These are phyloP conservation scores for Eustoma russellianum DNA, from an alignment of 257 asterid species.

Conservation along the genomic window DNA sequence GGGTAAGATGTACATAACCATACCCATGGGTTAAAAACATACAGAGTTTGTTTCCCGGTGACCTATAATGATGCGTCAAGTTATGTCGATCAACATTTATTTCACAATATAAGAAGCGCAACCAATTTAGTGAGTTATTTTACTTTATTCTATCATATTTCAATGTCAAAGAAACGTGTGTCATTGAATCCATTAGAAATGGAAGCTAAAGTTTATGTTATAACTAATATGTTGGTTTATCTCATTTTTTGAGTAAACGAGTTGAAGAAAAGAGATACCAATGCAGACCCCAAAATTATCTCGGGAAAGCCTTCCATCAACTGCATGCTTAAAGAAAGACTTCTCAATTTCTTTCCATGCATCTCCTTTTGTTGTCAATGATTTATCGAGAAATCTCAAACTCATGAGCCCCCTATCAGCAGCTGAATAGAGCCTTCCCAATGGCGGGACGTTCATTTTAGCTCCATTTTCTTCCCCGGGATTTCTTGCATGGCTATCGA, in stretches of 20 bases:
- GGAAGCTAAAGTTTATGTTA: background rate
- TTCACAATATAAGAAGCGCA: no score
- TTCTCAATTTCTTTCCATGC: conserved; percentile 61
- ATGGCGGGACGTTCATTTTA: conserved; percentile 16
- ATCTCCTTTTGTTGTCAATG: conserved; percentile 60
- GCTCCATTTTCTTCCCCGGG: conserved; percentile 16
- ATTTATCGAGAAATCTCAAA: conserved; percentile 67
- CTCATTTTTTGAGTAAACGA: background rate
- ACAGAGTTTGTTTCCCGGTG: no score
- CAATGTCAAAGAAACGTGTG: no score
- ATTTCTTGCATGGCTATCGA: background rate
- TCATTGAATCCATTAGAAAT: background rate
- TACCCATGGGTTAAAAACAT: no score
- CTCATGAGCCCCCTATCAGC: conserved; percentile 56
- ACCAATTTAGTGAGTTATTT: no score
- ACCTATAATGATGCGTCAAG: no score
- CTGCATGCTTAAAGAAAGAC: conserved; percentile 38
- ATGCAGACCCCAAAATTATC: conserved; percentile 81
- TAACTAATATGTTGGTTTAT: no score
- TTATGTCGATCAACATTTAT: no score
- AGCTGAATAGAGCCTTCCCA: conserved; percentile 53
- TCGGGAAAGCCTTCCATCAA: conserved; percentile 43
- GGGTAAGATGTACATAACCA: no score
- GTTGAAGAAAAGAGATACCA: conserved; percentile 33
- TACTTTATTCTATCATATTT: no score